Evolutionary conservation across 345 rosid species (phyloP).

Genomic region (Cardamine resedifolia): DNA sequence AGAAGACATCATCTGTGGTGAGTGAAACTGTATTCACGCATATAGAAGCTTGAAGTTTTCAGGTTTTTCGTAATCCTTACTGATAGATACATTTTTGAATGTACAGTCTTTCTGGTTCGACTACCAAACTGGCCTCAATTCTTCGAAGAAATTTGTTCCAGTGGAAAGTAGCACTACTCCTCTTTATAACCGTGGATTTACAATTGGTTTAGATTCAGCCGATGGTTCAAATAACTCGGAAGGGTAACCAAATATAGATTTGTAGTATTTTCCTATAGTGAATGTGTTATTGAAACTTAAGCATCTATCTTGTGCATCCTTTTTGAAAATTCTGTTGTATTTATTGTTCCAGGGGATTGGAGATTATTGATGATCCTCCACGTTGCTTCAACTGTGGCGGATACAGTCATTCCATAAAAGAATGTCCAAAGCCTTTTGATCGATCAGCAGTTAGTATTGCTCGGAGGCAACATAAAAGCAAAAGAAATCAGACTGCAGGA

Average conservation of each 20-base stretch:
- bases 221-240: slow-evolving; percentile 62
- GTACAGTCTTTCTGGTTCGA: slow-evolving; percentile 91
- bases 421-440: slow-evolving; percentile 87
- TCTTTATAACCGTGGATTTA: slow-evolving; percentile 86
- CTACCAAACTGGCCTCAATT: slow-evolving; percentile 48
- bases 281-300: not conserved
- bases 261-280: not conserved
- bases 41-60: not conserved
- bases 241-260: slow-evolving; percentile 46
- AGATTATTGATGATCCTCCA: slow-evolving; percentile 67
- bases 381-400: slow-evolving; percentile 97
- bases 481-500: slow-evolving; percentile 57
- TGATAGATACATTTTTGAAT: slow-evolving; percentile 29
- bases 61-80: not conserved
- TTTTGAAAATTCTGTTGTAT: not conserved
- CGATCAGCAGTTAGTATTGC: slow-evolving; percentile 78
- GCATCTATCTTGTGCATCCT: slow-evolving; percentile 5
- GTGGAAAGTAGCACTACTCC: slow-evolving; percentile 60
- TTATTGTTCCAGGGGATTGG: slow-evolving; percentile 60
- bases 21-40: slow-evolving; percentile 26
- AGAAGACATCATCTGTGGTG: slow-evolving; percentile 76
- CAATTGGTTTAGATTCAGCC: slow-evolving; percentile 74
- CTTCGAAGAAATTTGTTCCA: slow-evolving; percentile 39
- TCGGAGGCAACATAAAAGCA: slow-evolving; percentile 70
- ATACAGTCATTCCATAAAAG: slow-evolving; percentile 82